Base-by-base conservation (phyloP, 164 flowering plant species). In the Chimonanthus salicifolius region DNA sequence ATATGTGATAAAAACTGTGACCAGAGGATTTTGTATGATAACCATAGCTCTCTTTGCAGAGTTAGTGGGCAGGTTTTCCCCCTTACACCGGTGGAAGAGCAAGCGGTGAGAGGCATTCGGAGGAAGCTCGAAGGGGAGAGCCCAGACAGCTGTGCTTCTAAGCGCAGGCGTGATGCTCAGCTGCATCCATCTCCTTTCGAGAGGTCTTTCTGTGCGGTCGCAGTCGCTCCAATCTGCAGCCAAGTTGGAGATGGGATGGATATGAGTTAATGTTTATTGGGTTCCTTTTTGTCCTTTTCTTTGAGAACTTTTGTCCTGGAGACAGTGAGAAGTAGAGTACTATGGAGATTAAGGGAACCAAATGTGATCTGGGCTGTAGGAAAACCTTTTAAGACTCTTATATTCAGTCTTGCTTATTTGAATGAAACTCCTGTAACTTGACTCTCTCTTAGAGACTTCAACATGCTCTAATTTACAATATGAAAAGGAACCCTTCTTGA, bases 1-100 rank as follows among this genome's bases (percentile, higher is more conserved):
- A 89, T 95, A 73, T 95, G 99, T 87, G 99, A 95, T 89, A 91
- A 95, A 85, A 95, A 95, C 75, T 95, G 99, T 90, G 82, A 95
- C 88, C 99, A 93, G 94, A 84, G 94, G 81, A 92, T 95, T 75
- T 63, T 95, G 76, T 95, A 91, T 81, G 99, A 92, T 82, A 95
- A 95, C 82, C 92, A 87, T 80, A 88, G 86, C 86, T 95, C 97
- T 54, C 91, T 95, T 75, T 93, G 99, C 90, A 85, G 94, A 79
- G 98, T 88, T 72, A 95, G 98, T 64, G 82, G 94, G 49, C 86
- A 89, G 78, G 73, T 92, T 76, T 92, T 95, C 78, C 97, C 96
- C 75, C 88, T 95, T 77, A 76, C 98, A 4, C 84, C 80, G 43
- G 82, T 79, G 33, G 99, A 95, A 83, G 89, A 85, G 67, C 97